Base-by-base conservation (phyloP, 2,329 filamentous ascomycete species). In the Diaporthe australafricana region DNA sequence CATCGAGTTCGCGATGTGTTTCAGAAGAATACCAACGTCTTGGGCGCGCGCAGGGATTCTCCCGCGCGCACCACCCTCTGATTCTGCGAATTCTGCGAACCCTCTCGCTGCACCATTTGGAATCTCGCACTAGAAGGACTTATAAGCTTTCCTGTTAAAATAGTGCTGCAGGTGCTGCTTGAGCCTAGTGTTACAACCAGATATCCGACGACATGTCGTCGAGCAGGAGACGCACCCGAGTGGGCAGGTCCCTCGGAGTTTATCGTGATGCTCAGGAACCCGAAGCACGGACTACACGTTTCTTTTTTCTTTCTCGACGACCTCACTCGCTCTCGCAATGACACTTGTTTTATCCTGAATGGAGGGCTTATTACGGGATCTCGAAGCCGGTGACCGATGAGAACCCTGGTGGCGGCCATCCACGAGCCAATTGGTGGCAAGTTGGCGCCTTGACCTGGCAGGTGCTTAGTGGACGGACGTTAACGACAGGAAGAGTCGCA, bases 181-280 rank as follows among this genome's bases (percentile, higher is more conserved):
- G 60, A 25, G 60, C 27, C 45, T 65, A 50, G 60, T 65, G 60
- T 65, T 65, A 65, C 60, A 65, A 27, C 60, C 60, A 50, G 60
- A 50, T 65, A 38, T 50, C 60, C 45, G 42, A 65, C n/a, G 42
- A 48, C 8, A 50, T 48, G 12, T 48, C 42, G 27, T 38, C 60
- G n/a, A 38, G 27, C 42, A 48, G 60, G 45, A 50, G n/a, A 35
- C 45, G 60, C 32, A 65, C 32, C 60, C 60, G 42, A 50, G 42
- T 65, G 60, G 60, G 20, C 45, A 50, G 4, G 17, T 25, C 27
- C 6, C 25, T 65, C 45, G 45, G 56, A 38, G 47, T 48, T 35
- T 27, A 8, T 27, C 20, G 45, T 38, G 48, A 48, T 50, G 60
- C 30, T 65, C 60, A 50, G 45, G 60, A 25, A 65, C 45, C 45